phyloP scores from a whole-genome alignment of 2,329 filamentous ascomycete species.

The Clonostachys rhizophaga region DNA sequence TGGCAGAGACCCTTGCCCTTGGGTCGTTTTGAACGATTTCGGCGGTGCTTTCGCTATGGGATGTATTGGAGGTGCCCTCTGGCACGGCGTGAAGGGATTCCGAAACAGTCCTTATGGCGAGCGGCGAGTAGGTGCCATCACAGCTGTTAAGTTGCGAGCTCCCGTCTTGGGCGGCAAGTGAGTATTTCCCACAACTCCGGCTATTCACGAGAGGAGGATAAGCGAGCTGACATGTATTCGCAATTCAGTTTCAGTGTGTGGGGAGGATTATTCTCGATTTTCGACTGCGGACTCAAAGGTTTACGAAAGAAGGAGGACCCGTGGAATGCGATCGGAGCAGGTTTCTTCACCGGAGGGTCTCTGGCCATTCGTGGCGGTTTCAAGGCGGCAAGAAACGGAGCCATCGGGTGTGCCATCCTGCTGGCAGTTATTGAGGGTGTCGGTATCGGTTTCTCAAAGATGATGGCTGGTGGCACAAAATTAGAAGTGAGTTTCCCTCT shows the following conservation, averaged over 20 bases:
- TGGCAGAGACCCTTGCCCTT: conserved; percentile 93
- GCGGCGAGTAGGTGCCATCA: conserved; percentile 90
- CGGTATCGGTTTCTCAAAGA: conserved; percentile 89
- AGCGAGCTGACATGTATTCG: neutral
- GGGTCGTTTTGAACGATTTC: conserved; percentile 95
- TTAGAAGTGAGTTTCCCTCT: conserved; percentile 53
- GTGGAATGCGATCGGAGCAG: conserved; percentile 95
- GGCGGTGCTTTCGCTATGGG: conserved; percentile 97
- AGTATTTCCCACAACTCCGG: conserved; percentile 33
- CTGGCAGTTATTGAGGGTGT: conserved; percentile 96
- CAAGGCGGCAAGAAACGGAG: conserved; percentile 89
- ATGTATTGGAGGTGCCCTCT: conserved; percentile 82
- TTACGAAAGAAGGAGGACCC: conserved; percentile 95
- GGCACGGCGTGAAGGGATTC: conserved; percentile 96
- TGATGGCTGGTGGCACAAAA: conserved; percentile 87
- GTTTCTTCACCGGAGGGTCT: conserved; percentile 92
- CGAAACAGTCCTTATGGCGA: conserved; percentile 89
- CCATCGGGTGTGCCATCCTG: conserved; percentile 92
- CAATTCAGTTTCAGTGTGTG: conserved; percentile 56
- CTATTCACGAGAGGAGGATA: too few species aligned
- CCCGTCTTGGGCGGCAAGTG: conserved; percentile 97
- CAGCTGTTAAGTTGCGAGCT: conserved; percentile 94
- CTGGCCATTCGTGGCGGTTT: conserved; percentile 88
- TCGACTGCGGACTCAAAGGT: conserved; percentile 95
- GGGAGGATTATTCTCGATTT: conserved; percentile 94